These are phyloP conservation scores for Penicillium nucicola DNA, from an alignment of 495 filamentous ascomycete species.

Conservation along the genomic window DNA sequence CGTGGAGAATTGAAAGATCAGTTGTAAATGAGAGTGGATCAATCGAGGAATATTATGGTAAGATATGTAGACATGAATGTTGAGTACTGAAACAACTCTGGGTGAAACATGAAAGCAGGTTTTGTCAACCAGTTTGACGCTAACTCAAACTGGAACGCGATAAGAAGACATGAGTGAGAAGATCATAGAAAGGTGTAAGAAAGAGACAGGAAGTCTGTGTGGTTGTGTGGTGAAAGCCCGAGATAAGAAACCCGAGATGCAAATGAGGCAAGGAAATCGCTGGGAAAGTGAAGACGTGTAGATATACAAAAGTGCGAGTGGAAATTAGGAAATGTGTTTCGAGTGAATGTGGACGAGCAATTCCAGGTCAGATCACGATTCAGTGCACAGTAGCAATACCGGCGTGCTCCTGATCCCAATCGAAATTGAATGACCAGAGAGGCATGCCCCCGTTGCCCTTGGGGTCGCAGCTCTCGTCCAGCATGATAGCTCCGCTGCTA, in stretches of 20 bases:
- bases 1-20: neutral
- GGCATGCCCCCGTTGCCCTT: conserved; percentile 31
- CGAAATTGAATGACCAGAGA: conserved; percentile 41
- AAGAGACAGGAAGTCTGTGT: conserved; percentile 7
- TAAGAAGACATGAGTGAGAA: conserved; percentile 7
- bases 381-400: conserved; percentile 38
- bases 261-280: neutral
- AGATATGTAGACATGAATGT: neutral
- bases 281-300: neutral
- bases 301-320: neutral
- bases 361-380: conserved; percentile 1
- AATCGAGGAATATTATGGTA: conserved; percentile 1
- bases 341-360: neutral
- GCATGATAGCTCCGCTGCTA: conserved; percentile 43
- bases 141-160: neutral
- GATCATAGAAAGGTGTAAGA: conserved; percentile 2
- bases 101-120: neutral
- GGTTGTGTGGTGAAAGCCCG: neutral
- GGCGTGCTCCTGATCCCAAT: conserved; percentile 33
- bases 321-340: neutral
- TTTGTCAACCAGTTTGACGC: conserved; percentile 2
- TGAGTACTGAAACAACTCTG: neutral
- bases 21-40: neutral
- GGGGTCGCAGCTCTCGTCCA: conserved; percentile 22
- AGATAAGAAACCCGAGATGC: neutral